Percentiles rank a stretch among this genome's conserved stretches.
These are phyloP conservation scores for Pestalotiopsis sp. DNA, from an alignment of 2,329 filamentous ascomycete species.

Conservation along the genomic window DNA sequence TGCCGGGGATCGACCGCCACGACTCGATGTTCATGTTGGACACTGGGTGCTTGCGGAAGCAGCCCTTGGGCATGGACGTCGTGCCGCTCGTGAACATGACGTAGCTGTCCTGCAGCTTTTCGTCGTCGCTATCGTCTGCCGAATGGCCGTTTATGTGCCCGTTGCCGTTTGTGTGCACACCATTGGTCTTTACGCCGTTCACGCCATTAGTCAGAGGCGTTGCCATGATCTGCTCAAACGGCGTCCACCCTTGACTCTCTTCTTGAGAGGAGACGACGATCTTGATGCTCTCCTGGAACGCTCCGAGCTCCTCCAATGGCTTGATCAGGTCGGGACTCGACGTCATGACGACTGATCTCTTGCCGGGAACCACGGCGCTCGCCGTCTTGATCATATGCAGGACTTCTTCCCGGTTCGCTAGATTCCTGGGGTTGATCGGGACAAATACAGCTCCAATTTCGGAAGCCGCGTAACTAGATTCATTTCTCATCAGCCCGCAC, in stretches of 20 bases:
- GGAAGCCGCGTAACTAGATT: neutral
- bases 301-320: neutral
- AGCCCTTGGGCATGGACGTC: slow-evolving; percentile 11
- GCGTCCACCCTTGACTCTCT: neutral
- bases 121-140: neutral
- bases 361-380: neutral
- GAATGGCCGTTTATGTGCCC: neutral
- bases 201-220: neutral
- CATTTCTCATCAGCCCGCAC: neutral
- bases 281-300: neutral
- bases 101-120: slow-evolving; percentile 2
- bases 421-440: slow-evolving; percentile 8
- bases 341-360: slow-evolving; percentile 1
- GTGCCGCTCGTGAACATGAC: slow-evolving; percentile 13
- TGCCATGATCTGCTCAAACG: slow-evolving; percentile 1
- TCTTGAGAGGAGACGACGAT: neutral
- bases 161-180: neutral
- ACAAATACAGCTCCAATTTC: slow-evolving; percentile 8
- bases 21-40: neutral
- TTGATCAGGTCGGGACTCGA: slow-evolving; percentile 5
- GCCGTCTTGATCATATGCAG: slow-evolving; percentile 9
- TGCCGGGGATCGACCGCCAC: neutral
- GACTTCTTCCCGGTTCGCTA: slow-evolving; percentile 8
- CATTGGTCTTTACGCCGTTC: neutral
- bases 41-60: neutral